Evolutionary conservation across 2,329 filamentous ascomycete species (phyloP).

Genomic region (Immersiporthe knoxdaviesiana): DNA sequence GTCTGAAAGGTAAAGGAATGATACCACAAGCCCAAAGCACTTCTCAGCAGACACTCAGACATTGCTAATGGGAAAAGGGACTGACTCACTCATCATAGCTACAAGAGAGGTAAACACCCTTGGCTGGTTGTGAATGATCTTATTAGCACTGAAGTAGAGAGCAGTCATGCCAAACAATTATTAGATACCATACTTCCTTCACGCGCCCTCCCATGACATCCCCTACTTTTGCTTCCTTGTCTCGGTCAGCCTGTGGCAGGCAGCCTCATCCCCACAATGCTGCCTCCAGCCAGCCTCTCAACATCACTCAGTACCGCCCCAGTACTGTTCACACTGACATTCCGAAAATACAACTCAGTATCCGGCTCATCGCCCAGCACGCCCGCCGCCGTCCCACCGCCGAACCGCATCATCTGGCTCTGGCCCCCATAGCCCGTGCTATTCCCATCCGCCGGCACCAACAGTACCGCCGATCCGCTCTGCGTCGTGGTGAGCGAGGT

Average conservation of each 20-base stretch:
- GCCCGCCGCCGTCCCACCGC: constrained; percentile 41
- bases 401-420: constrained; percentile 59
- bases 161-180: too few species aligned
- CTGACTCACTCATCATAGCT: too few species aligned
- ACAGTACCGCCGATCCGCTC: constrained; percentile 60
- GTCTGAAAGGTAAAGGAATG: background rate
- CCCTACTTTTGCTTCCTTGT: too few species aligned
- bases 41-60: background rate
- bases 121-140: too few species aligned
- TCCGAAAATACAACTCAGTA: constrained; percentile 58
- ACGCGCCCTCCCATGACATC: too few species aligned
- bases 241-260: constrained; percentile 15
- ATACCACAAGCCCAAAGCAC: background rate
- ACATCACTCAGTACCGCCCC: constrained; percentile 19
- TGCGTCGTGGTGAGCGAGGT: constrained; percentile 54
- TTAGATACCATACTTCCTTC: too few species aligned
- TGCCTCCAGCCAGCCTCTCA: constrained; percentile 16
- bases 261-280: constrained; percentile 8
- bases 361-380: constrained; percentile 31
- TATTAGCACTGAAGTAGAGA: too few species aligned
- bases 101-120: too few species aligned
- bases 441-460: constrained; percentile 46
- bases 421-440: constrained; percentile 58
- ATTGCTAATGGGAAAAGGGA: too few species aligned
- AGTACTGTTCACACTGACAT: constrained; percentile 43